Evolutionary conservation across 169 alveolate species (phyloP).

Genomic region (Plasmodium vivax): DNA sequence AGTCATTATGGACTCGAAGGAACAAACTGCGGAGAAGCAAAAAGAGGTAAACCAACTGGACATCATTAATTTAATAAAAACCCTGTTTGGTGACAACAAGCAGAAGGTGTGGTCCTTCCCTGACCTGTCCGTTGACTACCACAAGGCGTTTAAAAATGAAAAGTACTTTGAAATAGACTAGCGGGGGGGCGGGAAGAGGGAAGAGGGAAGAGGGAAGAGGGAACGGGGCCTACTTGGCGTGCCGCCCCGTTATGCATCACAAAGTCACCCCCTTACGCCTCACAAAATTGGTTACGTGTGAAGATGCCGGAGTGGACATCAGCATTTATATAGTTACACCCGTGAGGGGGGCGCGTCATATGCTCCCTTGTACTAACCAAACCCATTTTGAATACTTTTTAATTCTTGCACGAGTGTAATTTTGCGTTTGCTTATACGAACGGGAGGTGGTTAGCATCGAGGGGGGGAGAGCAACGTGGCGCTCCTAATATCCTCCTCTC

Average conservation of each 20-base stretch:
- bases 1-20: constrained; percentile 19
- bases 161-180: constrained; percentile 66
- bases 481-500: background rate
- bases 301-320: too few species aligned
- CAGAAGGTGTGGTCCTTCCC: constrained; percentile 40
- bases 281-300: background rate
- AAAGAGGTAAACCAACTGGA: constrained; percentile 5
- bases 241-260: background rate
- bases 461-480: background rate
- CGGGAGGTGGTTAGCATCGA: background rate
- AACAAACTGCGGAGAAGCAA: background rate
- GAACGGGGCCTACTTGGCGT: background rate
- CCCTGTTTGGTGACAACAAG: constrained; percentile 20
- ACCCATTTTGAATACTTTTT: too few species aligned
- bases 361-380: too few species aligned
- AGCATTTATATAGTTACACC: too few species aligned
- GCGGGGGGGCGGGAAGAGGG: background rate
- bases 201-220: background rate
- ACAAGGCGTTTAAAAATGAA: constrained; percentile 57
- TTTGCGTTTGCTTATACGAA: background rate
- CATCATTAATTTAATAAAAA: constrained; percentile 34
- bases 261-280: background rate
- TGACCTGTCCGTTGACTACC: constrained; percentile 38
- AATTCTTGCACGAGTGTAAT: background rate
- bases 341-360: too few species aligned